A percentile compares a stretch with the other conserved stretches of the same genome.
Evolutionary conservation across 2,329 filamentous ascomycete species (phyloP).

Genomic region (Escovopsis sp.): DNA sequence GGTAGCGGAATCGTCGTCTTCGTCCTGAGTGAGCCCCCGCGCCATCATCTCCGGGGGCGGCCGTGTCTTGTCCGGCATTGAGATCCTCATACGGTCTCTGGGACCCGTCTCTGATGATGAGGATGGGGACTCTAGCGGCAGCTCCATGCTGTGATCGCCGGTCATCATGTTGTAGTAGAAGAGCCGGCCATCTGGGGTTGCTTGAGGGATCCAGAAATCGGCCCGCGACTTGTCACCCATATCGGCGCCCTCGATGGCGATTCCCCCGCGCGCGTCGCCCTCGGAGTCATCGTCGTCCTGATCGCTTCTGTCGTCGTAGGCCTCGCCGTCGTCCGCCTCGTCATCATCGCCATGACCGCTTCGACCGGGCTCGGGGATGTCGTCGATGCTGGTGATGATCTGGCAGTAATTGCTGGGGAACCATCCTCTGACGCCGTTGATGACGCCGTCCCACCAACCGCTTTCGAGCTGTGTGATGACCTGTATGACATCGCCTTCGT

Average conservation of each 20-base stretch:
- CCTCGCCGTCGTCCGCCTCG: constrained; percentile 47
- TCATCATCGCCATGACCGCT: constrained; percentile 43
- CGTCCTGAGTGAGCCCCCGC: constrained; percentile 63
- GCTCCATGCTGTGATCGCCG: constrained; percentile 83
- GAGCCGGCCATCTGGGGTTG: constrained; percentile 77
- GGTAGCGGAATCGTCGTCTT: constrained; percentile 72
- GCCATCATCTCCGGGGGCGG: constrained; percentile 87
- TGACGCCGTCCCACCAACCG: constrained; percentile 98
- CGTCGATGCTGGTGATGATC: constrained; percentile 62
- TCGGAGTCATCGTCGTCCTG: constrained; percentile 49
- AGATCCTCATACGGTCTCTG: constrained; percentile 74
- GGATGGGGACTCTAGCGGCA: constrained; percentile 81
- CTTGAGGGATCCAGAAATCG: constrained; percentile 97
- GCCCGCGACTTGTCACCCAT: constrained; percentile 61
- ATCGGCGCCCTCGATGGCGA: constrained; percentile 55
- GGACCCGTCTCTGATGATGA: constrained; percentile 72
- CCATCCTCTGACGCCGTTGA: constrained; percentile 93
- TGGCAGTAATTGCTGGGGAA: constrained; percentile 99
- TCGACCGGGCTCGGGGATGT: constrained; percentile 48
- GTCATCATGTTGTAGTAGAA: constrained; percentile 99
- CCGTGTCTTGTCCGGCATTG: constrained; percentile 76
- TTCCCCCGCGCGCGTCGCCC: constrained; percentile 40
- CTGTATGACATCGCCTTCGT: constrained; percentile 92
- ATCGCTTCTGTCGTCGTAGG: constrained; percentile 54
- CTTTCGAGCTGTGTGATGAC: constrained; percentile 97